Percentiles rank a stretch among this genome's conserved stretches.
These are phyloP conservation scores for Bisporella sp. DNA, from an alignment of 2,329 filamentous ascomycete genomes.

Conservation along the genomic window DNA sequence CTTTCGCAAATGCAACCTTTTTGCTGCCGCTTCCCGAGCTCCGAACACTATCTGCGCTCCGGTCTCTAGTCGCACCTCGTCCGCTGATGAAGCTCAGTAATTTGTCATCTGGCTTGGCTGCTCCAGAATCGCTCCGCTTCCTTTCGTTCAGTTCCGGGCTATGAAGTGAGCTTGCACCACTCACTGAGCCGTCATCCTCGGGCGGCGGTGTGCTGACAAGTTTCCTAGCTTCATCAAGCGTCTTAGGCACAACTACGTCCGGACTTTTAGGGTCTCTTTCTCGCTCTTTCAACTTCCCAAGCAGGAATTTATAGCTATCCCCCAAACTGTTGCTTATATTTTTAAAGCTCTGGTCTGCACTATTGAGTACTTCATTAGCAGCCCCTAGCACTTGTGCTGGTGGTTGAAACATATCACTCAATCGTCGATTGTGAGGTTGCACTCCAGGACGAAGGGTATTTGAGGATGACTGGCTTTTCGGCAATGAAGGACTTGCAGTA, in stretches of 20 bases:
- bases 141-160: slow-evolving; percentile 26
- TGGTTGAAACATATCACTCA: slow-evolving; percentile 84
- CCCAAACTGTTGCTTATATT: slow-evolving; percentile 86
- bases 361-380: slow-evolving; percentile 77
- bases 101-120: slow-evolving; percentile 50
- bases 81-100: slow-evolving; percentile 67
- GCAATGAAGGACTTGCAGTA: slow-evolving; percentile 26
- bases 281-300: slow-evolving; percentile 78
- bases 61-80: slow-evolving; percentile 54
- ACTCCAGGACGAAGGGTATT: slow-evolving; percentile 17
- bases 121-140: slow-evolving; percentile 24
- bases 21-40: slow-evolving; percentile 54
- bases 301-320: slow-evolving; percentile 87
- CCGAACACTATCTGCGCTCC: slow-evolving; percentile 66
- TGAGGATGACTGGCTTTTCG: slow-evolving; percentile 22
- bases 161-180: slow-evolving; percentile 45
- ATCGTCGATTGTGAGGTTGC: slow-evolving; percentile 59
- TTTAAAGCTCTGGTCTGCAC: slow-evolving; percentile 86
- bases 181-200: slow-evolving; percentile 30
- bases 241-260: slow-evolving; percentile 67
- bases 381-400: slow-evolving; percentile 68
- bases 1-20: slow-evolving; percentile 44
- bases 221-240: slow-evolving; percentile 85
- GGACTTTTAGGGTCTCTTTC: slow-evolving; percentile 38
- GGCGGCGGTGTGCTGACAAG: slow-evolving; percentile 69